These are phyloP conservation scores for Solidago caesia DNA, from an alignment of 129 eudicot species.

Conservation along the genomic window DNA sequence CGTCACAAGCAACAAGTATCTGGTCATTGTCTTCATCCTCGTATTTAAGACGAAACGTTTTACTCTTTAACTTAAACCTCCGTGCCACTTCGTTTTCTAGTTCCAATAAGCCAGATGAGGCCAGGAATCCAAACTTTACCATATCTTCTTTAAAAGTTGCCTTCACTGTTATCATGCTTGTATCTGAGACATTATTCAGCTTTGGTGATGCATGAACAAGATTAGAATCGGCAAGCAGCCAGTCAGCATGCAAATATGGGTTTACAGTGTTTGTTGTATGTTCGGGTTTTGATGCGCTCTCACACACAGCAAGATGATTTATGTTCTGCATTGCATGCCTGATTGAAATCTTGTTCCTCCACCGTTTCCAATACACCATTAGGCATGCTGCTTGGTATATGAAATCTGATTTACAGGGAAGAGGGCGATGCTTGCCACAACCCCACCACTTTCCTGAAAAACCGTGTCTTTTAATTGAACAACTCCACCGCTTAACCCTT, in stretches of 20 bases:
- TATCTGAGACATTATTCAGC: neutral
- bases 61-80: neutral
- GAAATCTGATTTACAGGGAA: neutral
- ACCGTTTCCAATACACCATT: neutral
- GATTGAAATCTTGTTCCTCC: neutral
- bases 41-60: constrained; percentile 5
- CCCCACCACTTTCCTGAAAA: constrained; percentile 10
- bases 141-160: neutral
- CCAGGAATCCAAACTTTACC: constrained; percentile 7
- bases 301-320: neutral
- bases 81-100: constrained; percentile 19
- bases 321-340: neutral
- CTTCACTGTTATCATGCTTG: neutral
- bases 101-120: neutral
- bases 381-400: neutral
- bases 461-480: constrained; percentile 9
- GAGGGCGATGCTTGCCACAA: constrained; percentile 11
- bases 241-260: neutral
- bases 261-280: neutral
- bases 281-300: neutral
- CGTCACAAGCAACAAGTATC: neutral
- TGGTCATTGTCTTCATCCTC: constrained; percentile 6
- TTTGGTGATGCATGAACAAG: neutral
- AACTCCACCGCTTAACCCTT: constrained; percentile 23
- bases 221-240: neutral